These are phyloP conservation scores for Lachnellula cervina DNA, from an alignment of 2,329 filamentous ascomycete species.

Conservation along the genomic window DNA sequence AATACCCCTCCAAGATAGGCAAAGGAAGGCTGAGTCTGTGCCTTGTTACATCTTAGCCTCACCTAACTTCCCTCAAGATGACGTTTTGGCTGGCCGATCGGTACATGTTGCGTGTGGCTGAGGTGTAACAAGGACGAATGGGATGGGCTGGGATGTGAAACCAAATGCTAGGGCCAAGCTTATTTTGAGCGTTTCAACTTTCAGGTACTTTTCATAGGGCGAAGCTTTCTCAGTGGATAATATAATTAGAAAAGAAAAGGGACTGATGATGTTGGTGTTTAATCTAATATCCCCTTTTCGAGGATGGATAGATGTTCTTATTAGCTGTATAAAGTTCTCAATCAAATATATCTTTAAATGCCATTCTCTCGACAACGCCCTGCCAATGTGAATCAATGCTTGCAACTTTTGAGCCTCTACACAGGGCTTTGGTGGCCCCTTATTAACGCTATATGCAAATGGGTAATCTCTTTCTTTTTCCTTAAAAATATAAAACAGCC, in stretches of 20 bases:
- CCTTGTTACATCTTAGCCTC: background rate
- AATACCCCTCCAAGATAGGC: background rate
- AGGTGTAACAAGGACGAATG: background rate
- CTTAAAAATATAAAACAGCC: background rate
- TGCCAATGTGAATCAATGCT: conserved; percentile 1
- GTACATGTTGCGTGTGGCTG: background rate
- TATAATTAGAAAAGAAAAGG: too few species aligned
- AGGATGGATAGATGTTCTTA: too few species aligned
- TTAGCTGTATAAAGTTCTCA: background rate
- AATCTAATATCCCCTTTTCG: too few species aligned
- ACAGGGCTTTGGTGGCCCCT: background rate
- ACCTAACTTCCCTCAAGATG: background rate
- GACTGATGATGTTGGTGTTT: too few species aligned
- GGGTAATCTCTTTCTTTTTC: background rate
- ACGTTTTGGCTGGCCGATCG: background rate
- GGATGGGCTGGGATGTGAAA: too few species aligned
- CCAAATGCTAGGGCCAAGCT: too few species aligned
- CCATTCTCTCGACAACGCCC: conserved; percentile 9
- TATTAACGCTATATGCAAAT: conserved; percentile 1
- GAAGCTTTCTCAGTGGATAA: too few species aligned
- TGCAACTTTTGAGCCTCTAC: background rate
- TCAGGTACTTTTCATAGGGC: too few species aligned
- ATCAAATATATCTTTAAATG: background rate
- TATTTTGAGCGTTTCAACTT: too few species aligned
- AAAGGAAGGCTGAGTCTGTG: background rate